A percentile compares a stretch with the other conserved stretches of the same genome.
These are phyloP conservation scores for Alternaria angustiovoidea DNA, from an alignment of 2,329 filamentous ascomycete species.

Conservation along the genomic window DNA sequence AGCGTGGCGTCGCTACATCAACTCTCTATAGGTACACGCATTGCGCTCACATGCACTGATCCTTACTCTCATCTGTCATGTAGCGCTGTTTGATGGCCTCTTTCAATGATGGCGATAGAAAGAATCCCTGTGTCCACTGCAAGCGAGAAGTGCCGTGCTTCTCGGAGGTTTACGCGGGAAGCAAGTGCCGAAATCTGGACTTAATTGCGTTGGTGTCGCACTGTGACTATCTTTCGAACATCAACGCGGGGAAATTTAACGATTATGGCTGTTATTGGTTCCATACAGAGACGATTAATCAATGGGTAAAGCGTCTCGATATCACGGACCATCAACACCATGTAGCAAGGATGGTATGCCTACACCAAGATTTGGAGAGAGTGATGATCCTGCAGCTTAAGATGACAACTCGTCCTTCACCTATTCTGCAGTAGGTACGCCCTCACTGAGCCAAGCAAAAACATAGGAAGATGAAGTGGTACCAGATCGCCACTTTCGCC, in stretches of 20 bases:
- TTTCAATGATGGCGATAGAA: background rate
- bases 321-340: constrained; percentile 7
- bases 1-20: background rate
- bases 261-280: constrained; percentile 9
- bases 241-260: background rate
- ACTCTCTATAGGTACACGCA: background rate
- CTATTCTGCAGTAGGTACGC: background rate
- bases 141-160: constrained; percentile 6
- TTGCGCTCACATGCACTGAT: background rate
- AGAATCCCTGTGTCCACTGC: background rate
- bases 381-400: constrained; percentile 1
- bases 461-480: constrained; percentile 29
- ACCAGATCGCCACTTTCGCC: constrained; percentile 21
- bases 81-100: background rate
- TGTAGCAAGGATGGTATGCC: constrained; percentile 1
- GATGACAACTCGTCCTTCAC: background rate
- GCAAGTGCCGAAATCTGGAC: constrained; percentile 16
- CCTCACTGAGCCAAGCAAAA: background rate
- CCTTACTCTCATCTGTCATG: background rate
- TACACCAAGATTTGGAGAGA: background rate
- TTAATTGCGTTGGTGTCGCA: constrained; percentile 3
- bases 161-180: constrained; percentile 7
- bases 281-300: constrained; percentile 9
- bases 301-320: constrained; percentile 15
- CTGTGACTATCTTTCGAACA: background rate